Percentiles rank a stretch among this genome's conserved stretches.
phyloP scores from a whole-genome alignment of 306 rosid species.

The Lathyrus oleraceus region DNA sequence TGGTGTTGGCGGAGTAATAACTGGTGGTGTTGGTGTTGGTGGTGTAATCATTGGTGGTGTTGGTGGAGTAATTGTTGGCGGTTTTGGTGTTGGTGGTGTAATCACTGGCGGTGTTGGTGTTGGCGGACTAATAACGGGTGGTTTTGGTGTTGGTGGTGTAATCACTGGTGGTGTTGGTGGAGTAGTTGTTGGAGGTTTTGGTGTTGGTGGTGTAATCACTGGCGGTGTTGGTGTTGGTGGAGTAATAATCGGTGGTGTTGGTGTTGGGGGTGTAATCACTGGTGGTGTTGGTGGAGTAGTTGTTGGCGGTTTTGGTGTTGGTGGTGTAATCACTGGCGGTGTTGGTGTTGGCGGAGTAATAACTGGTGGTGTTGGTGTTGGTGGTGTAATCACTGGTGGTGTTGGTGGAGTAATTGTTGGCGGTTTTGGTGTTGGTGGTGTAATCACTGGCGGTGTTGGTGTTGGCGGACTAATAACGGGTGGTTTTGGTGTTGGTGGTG shows the following conservation, averaged over 20 bases:
- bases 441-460: background rate
- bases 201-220: background rate
- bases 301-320: background rate
- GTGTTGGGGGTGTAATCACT: too few species aligned
- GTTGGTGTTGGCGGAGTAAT: background rate
- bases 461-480: conserved; percentile 30
- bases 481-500: conserved; percentile 4
- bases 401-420: background rate
- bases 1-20: conserved; percentile 29
- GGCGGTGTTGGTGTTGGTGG: conserved; percentile 37
- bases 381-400: too few species aligned
- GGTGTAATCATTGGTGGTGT: conserved; percentile 31
- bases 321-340: conserved; percentile 34
- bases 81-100: conserved; percentile 29
- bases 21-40: conserved; percentile 45
- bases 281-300: background rate
- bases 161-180: conserved; percentile 36
- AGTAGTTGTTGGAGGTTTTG: conserved; percentile 31
- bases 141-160: conserved; percentile 8
- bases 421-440: conserved; percentile 28
- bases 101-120: conserved; percentile 23
- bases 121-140: conserved; percentile 19
- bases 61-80: background rate
- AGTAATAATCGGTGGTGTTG: conserved; percentile 5
- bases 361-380: conserved; percentile 23